Percentiles rank a stretch among this genome's conserved stretches.
Evolutionary conservation across 225 moss, liverwort and hornwort species (phyloP).

Genomic region (Marchantia polymorpha): DNA sequence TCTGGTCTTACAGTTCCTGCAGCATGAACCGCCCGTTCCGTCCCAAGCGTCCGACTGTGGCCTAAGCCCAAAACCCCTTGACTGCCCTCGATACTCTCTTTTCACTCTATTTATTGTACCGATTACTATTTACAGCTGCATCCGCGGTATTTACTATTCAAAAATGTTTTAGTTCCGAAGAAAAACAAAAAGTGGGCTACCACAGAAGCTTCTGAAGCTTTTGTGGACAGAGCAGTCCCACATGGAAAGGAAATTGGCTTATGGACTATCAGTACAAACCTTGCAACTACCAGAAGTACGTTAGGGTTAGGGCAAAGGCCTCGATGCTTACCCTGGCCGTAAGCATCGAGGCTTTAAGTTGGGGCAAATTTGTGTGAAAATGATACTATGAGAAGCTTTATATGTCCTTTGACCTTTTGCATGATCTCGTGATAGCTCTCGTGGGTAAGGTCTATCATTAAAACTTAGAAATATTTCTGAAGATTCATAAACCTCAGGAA

Average conservation of each 20-base stretch:
- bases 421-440: background rate
- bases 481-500: background rate
- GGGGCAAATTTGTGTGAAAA: background rate
- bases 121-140: no score
- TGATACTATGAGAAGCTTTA: background rate
- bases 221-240: conserved; percentile 18
- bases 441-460: background rate
- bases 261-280: conserved; percentile 24
- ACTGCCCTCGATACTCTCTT: no score
- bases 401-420: background rate
- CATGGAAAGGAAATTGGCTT: conserved; percentile 31
- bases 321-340: conserved; percentile 32
- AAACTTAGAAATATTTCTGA: background rate
- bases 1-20: no score
- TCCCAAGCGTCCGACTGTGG: no score
- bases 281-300: conserved; percentile 29
- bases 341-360: background rate
- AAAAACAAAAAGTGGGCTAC: no score
- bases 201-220: background rate
- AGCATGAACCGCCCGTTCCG: no score
- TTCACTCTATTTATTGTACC: no score
- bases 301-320: conserved; percentile 28
- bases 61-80: no score
- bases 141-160: no score
- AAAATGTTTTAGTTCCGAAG: no score